Percentiles rank a stretch among this genome's conserved stretches.
phyloP scores from a whole-genome alignment of 1,139 yeast genomes.

The Taiozyma sp. region DNA sequence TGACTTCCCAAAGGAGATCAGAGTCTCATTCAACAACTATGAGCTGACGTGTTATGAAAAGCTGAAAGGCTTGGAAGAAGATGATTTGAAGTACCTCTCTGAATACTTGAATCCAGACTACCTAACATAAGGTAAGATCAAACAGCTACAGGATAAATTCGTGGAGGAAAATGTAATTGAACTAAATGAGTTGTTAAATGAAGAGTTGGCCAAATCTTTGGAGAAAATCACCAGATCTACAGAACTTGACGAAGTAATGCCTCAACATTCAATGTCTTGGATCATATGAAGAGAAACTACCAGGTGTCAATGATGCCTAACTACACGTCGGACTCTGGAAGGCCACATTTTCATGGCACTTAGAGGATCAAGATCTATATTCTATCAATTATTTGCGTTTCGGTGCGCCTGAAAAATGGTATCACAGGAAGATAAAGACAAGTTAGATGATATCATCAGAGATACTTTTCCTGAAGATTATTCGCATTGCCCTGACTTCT shows the following conservation, averaged over 20 bases:
- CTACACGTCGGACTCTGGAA: conserved; percentile 88
- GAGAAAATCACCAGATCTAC: conserved; percentile 41
- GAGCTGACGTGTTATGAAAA: conserved; percentile 22
- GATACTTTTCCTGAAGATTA: conserved; percentile 65
- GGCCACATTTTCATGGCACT: conserved; percentile 86
- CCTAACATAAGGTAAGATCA: conserved; percentile 38
- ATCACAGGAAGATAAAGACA: conserved; percentile 56
- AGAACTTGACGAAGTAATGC: conserved; percentile 58
- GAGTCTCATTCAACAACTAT: conserved; percentile 26
- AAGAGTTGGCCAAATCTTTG: conserved; percentile 44
- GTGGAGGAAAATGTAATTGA: conserved; percentile 66
- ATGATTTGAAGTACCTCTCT: conserved; percentile 42
- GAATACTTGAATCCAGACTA: conserved; percentile 54
- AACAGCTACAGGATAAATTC: conserved; percentile 45
- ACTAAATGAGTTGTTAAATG: conserved; percentile 55
- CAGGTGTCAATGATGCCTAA: conserved; percentile 84
- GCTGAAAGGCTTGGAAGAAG: conserved; percentile 23
- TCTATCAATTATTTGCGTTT: conserved; percentile 82
- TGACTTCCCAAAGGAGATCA: conserved; percentile 64
- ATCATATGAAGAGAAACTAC: conserved; percentile 59
- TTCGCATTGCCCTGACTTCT: conserved; percentile 59
- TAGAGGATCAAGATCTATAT: conserved; percentile 83
- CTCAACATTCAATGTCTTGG: conserved; percentile 54
- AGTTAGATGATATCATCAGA: conserved; percentile 61
- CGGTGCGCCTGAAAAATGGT: conserved; percentile 94